Percentiles rank a stretch among this genome's conserved stretches.
Conservation (phyloP, 352 stramenopile species). For the Hyaloperonospora brassicae region DNA sequence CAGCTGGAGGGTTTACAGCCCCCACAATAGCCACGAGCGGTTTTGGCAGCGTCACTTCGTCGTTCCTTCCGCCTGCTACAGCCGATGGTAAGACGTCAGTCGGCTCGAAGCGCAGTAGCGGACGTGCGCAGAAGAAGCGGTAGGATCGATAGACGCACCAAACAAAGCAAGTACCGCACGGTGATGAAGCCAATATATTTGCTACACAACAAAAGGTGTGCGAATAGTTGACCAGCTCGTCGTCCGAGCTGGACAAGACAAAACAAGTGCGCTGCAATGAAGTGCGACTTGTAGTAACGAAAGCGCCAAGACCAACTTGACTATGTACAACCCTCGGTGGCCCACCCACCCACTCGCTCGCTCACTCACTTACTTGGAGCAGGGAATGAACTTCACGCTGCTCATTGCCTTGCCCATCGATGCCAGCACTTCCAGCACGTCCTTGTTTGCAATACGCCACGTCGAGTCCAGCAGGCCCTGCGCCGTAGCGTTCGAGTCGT, state of each 20-base stretch:
- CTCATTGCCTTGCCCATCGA: constrained; percentile 61
- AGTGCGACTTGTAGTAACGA: constrained; percentile 25
- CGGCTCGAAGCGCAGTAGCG: constrained; percentile 28
- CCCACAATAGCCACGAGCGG: constrained; percentile 28
- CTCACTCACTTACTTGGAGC: constrained; percentile 28
- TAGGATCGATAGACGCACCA: constrained; percentile 8
- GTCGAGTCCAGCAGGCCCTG: constrained; percentile 63
- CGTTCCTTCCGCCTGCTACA: constrained; percentile 33
- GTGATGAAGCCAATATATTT: no score
- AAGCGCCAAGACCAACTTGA: constrained; percentile 17
- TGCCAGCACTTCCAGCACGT: constrained; percentile 48
- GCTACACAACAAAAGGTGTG: constrained; percentile 7
- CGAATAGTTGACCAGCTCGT: constrained; percentile 24
- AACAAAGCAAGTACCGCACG: background rate
- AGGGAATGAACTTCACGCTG: constrained; percentile 60
- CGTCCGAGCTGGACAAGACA: constrained; percentile 16
- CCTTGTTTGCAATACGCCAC: constrained; percentile 65
- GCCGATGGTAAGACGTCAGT: constrained; percentile 8
- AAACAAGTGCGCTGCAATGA: constrained; percentile 14
- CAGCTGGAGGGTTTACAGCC: constrained; percentile 26
- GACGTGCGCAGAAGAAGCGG: constrained; percentile 43
- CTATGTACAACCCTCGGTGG: background rate
- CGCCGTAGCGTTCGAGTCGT: constrained; percentile 41
- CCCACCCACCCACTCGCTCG: constrained; percentile 13
- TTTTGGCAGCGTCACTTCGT: constrained; percentile 40